phyloP scores from a whole-genome alignment of 2,329 filamentous ascomycete species.

The Diplodia mutila region DNA sequence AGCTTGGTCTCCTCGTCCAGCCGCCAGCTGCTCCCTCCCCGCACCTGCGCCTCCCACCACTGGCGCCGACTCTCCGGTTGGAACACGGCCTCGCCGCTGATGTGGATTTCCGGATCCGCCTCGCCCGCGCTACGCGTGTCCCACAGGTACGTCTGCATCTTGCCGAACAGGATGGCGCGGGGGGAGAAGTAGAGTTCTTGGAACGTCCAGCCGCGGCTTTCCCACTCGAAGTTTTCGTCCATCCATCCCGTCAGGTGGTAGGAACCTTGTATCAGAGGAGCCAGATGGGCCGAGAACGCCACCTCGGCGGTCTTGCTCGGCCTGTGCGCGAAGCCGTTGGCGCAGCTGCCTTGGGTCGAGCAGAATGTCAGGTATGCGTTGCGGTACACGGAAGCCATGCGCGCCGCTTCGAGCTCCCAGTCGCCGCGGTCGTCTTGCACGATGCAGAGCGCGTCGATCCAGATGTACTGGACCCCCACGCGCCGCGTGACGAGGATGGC shows the following conservation, averaged over 20 bases:
- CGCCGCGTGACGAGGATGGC: slow-evolving; percentile 8
- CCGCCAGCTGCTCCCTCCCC: not conserved
- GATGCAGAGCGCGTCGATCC: slow-evolving; percentile 30
- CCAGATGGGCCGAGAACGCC: not conserved
- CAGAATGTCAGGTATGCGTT: slow-evolving; percentile 7
- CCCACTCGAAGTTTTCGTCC: not conserved
- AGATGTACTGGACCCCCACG: slow-evolving; percentile 22
- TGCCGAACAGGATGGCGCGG: not conserved
- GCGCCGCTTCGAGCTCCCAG: slow-evolving; percentile 9
- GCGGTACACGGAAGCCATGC: slow-evolving; percentile 10
- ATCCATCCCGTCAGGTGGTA: not conserved
- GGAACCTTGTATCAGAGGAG: not conserved
- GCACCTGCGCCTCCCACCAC: not conserved
- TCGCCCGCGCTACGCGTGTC: not conserved
- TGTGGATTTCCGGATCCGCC: not conserved
- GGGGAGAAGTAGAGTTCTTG: not conserved
- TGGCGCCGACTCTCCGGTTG: not conserved
- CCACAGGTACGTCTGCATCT: not conserved
- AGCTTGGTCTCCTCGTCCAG: not conserved
- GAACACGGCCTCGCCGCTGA: not conserved
- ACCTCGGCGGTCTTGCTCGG: not conserved
- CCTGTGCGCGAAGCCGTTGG: not conserved
- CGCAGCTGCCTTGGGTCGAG: not conserved
- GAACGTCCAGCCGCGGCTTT: not conserved
- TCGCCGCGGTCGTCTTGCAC: slow-evolving; percentile 25